Evolutionary conservation across 2,329 filamentous ascomycete species (phyloP).

Genomic region (Colletotrichum shisoi): DNA sequence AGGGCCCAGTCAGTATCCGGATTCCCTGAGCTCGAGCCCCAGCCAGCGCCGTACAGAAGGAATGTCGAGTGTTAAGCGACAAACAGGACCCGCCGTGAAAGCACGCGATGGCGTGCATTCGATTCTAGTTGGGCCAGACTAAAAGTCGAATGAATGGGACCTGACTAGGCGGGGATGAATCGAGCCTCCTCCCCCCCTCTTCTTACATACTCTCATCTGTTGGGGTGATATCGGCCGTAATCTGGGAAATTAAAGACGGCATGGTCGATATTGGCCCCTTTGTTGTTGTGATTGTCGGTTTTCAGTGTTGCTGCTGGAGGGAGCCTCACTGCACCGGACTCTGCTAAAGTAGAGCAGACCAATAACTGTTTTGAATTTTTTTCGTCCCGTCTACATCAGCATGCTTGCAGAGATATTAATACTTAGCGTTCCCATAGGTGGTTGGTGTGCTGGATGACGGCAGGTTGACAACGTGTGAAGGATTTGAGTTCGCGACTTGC

Average conservation of each 20-base stretch:
- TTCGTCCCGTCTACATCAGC: conserved; percentile 2
- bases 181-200: conserved; percentile 21
- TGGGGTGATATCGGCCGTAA: conserved; percentile 30
- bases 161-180: conserved; percentile 29
- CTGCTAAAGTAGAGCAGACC: not conserved
- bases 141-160: not conserved
- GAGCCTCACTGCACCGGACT: not conserved
- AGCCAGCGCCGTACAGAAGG: not conserved
- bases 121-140: conserved; percentile 10
- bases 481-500: too few relatives aligned
- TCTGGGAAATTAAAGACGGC: conserved; percentile 29
- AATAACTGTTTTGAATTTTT: not conserved
- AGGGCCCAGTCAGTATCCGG: not conserved
- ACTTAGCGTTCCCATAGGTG: not conserved
- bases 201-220: not conserved
- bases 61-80: conserved; percentile 5
- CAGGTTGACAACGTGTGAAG: not conserved
- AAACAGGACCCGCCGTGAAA: conserved; percentile 24
- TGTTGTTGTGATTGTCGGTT: not conserved
- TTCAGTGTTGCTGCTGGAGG: not conserved
- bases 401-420: not conserved
- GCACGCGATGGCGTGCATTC: conserved; percentile 33
- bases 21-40: too few relatives aligned
- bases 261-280: not conserved
- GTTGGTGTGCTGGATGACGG: not conserved